Conservation (phyloP, 2,329 filamentous ascomycete genomes). For the Apiospora hydei region DNA sequence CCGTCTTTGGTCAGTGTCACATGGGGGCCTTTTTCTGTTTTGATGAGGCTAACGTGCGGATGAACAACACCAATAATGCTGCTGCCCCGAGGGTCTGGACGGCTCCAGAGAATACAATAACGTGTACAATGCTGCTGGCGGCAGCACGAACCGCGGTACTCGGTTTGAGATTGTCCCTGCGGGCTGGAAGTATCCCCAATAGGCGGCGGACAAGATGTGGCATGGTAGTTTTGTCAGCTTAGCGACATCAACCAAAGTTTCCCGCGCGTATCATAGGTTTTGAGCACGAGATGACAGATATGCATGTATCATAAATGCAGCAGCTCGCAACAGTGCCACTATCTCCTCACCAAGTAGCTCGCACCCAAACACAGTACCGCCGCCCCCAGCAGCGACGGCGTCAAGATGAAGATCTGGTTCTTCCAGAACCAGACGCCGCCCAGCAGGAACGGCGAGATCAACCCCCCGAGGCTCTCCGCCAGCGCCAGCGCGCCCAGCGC, state of each 20-base stretch:
- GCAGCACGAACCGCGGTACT: background rate
- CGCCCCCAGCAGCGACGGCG: background rate
- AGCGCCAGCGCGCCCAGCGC: background rate
- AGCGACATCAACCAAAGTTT: too few species aligned
- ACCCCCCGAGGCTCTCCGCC: background rate
- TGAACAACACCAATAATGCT: background rate
- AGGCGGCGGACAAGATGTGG: background rate
- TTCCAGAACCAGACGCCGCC: background rate
- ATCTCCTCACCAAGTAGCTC: background rate
- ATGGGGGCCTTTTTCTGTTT: too few species aligned
- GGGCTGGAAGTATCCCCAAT: background rate
- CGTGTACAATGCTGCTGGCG: background rate
- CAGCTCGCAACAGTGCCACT: too few species aligned
- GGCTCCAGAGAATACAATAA: background rate
- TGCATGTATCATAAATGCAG: too few species aligned
- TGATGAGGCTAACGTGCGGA: too few species aligned
- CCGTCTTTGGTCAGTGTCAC: too few species aligned
- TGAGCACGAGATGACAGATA: too few species aligned
- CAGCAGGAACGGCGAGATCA: background rate
- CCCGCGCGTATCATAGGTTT: too few species aligned
- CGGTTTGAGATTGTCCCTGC: background rate
- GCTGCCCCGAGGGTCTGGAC: background rate
- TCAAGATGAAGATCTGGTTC: background rate
- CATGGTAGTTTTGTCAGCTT: too few species aligned
- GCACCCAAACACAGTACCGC: background rate